Conservation (phyloP, 2,329 filamentous ascomycete genomes). For the Exophiala bonariae region DNA sequence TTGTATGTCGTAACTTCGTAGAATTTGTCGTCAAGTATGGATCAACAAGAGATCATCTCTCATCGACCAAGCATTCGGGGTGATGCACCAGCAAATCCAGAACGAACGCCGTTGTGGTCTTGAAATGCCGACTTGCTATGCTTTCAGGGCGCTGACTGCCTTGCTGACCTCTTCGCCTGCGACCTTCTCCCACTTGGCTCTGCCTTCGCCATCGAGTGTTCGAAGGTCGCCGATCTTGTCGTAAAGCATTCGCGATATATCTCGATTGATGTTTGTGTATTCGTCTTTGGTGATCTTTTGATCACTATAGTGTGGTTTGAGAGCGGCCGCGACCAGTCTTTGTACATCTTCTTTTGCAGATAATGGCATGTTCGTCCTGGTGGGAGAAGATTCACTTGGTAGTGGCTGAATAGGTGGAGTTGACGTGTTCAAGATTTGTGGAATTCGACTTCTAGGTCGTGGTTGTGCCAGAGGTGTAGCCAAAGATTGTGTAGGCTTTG, state of each 20-base stretch:
- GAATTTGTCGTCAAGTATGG: too few relatives aligned
- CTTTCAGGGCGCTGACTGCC: slow-evolving; percentile 45
- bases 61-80: too few relatives aligned
- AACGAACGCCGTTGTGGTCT: too few relatives aligned
- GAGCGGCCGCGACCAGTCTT: slow-evolving; percentile 77
- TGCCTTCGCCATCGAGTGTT: slow-evolving; percentile 64
- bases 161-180: slow-evolving; percentile 76
- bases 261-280: slow-evolving; percentile 88
- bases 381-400: slow-evolving; percentile 67
- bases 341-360: slow-evolving; percentile 87
- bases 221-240: slow-evolving; percentile 59
- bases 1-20: too few relatives aligned
- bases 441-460: slow-evolving; percentile 22
- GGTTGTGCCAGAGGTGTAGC: slow-evolving; percentile 24
- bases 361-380: slow-evolving; percentile 66
- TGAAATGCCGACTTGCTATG: slow-evolving; percentile 1
- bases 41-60: too few relatives aligned
- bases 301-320: slow-evolving; percentile 80
- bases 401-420: slow-evolving; percentile 48
- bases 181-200: slow-evolving; percentile 71
- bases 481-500: slow-evolving; percentile 5
- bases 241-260: slow-evolving; percentile 85
- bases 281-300: slow-evolving; percentile 81
- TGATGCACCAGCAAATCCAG: too few relatives aligned
- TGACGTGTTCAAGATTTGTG: slow-evolving; percentile 25